A percentile compares a stretch with the other conserved stretches of the same genome.
phyloP scores from a whole-genome alignment of 2,329 filamentous ascomycete genomes.

The Polytolypa hystricis region DNA sequence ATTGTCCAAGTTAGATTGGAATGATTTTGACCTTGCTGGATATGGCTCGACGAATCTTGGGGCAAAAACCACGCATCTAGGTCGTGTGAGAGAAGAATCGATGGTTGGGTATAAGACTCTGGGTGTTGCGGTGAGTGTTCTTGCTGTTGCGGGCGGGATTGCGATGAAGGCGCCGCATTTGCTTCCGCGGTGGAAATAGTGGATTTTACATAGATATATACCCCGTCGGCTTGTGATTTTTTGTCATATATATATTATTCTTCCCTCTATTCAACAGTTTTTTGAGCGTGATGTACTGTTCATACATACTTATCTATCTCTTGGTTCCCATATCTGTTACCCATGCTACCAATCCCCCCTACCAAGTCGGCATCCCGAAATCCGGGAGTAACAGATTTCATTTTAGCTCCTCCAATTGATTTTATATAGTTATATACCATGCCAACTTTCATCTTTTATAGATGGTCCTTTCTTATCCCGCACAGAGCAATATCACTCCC shows the following conservation, averaged over 20 bases:
- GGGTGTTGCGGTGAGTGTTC: slow-evolving; percentile 4
- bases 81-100: slow-evolving; percentile 25
- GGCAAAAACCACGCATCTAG: slow-evolving; percentile 10
- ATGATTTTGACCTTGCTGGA: slow-evolving; percentile 17
- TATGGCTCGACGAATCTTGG: slow-evolving; percentile 10
- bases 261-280: not conserved
- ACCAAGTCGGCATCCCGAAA: no score
- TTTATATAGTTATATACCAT: no score
- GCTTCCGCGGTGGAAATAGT: not conserved
- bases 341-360: no score
- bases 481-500: no score
- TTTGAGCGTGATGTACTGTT: not conserved
- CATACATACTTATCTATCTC: not conserved
- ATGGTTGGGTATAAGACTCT: slow-evolving; percentile 17
- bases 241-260: no score
- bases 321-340: not conserved
- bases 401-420: no score
- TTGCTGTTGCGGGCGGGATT: not conserved
- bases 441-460: no score
- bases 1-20: slow-evolving; percentile 19
- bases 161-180: not conserved
- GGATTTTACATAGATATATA: not conserved
- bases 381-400: no score
- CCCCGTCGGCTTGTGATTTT: no score
- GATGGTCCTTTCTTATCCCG: no score